These are phyloP conservation scores for Fallopia convolvulus DNA, from an alignment of 148 eudicot species.

Conservation along the genomic window DNA sequence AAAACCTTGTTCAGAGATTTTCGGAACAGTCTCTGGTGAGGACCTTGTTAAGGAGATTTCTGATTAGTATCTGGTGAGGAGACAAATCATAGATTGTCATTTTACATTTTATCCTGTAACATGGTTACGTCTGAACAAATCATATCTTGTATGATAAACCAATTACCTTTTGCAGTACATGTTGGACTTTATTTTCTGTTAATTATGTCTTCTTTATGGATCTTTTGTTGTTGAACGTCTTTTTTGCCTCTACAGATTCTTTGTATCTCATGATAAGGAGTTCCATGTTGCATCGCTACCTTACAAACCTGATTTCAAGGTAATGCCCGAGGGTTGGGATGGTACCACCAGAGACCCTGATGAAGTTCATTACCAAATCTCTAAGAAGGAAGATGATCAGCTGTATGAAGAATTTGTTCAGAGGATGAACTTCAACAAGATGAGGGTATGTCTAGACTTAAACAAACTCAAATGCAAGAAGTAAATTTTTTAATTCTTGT, in stretches of 20 bases:
- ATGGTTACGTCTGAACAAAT: background rate
- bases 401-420: conserved; percentile 70
- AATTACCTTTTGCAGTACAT: background rate
- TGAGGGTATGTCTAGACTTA: conserved; percentile 49
- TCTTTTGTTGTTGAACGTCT: background rate
- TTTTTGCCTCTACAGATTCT: conserved; percentile 49
- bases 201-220: too few relatives aligned
- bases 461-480: background rate
- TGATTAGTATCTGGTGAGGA: background rate
- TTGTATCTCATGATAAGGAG: conserved; percentile 71
- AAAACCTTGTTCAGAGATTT: background rate
- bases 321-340: conserved; percentile 99
- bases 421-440: conserved; percentile 71
- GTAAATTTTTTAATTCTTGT: background rate
- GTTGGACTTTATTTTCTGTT: too few relatives aligned
- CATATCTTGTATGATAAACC: too few relatives aligned
- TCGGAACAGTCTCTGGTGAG: background rate
- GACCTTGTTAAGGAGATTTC: background rate
- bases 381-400: conserved; percentile 85
- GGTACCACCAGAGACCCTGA: conserved; percentile 88
- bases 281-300: conserved; percentile 91
- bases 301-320: conserved; percentile 85
- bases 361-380: conserved; percentile 92
- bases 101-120: background rate
- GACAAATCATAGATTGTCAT: background rate